A percentile compares a stretch with the other conserved stretches of the same genome.
Conservation (phyloP, 176 grass and related monocot species). For the Chloris gayana region DNA sequence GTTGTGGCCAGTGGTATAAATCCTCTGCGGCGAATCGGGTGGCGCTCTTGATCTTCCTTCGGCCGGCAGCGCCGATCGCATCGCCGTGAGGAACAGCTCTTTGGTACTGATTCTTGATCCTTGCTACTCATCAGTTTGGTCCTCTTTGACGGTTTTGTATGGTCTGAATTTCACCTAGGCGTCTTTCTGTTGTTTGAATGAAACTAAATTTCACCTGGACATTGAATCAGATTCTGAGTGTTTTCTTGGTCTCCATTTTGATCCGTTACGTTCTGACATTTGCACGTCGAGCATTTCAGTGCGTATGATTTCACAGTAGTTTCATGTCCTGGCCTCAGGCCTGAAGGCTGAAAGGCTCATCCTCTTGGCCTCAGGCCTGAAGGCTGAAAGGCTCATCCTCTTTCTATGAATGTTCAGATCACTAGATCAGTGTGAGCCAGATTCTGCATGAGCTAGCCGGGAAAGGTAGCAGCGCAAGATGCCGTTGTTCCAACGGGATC, state of each 20-base stretch:
- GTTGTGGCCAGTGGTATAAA: background rate
- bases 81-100: background rate
- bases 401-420: background rate
- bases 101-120: conserved; percentile 11
- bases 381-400: background rate
- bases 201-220: background rate
- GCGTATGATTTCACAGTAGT: background rate
- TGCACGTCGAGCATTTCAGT: background rate
- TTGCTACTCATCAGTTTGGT: too few species aligned
- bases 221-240: too few species aligned
- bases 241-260: too few species aligned
- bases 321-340: too few species aligned
- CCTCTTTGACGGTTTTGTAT: too few species aligned
- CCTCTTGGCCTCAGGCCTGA: too few species aligned
- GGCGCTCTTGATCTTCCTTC: conserved; percentile 9
- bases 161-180: too few species aligned
- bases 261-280: background rate
- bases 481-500: conserved; percentile 69
- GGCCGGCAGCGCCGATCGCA: background rate
- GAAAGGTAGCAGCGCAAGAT: conserved; percentile 25
- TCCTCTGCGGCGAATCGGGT: background rate
- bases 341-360: background rate
- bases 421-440: background rate
- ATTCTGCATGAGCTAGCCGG: conserved; percentile 32
- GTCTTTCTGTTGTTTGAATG: too few species aligned